A percentile compares a stretch with the other conserved stretches of the same genome.
These are phyloP conservation scores for Scleroderma citrinum DNA, from an alignment of 768 basidiomycete species.

Conservation along the genomic window DNA sequence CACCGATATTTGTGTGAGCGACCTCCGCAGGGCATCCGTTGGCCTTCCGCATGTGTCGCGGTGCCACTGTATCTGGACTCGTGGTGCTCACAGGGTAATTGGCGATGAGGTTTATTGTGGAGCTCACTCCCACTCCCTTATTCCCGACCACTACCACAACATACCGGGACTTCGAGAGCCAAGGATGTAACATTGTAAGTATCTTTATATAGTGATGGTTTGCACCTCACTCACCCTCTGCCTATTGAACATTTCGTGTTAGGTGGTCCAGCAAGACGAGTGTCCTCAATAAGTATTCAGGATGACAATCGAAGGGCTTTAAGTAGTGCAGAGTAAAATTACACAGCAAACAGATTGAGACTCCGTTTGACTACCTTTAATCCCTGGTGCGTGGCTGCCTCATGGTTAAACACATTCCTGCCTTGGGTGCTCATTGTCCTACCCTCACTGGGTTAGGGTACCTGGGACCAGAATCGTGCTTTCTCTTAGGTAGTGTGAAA, in stretches of 20 bases:
- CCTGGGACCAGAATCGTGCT: too few relatives aligned
- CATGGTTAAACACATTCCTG: too few relatives aligned
- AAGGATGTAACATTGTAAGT: not conserved
- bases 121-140: conserved; percentile 25
- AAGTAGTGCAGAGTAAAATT: not conserved
- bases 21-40: not conserved
- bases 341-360: too few relatives aligned
- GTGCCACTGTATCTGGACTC: conserved; percentile 12
- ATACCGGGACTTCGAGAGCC: conserved; percentile 7
- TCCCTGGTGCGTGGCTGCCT: too few relatives aligned
- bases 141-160: conserved; percentile 25
- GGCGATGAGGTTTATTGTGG: conserved; percentile 22
- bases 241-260: not conserved
- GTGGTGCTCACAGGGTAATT: conserved; percentile 13
- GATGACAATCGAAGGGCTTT: too few relatives aligned
- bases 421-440: too few relatives aligned
- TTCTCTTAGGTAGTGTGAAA: too few relatives aligned
- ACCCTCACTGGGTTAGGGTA: too few relatives aligned
- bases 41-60: not conserved
- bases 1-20: not conserved
- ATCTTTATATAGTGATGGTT: not conserved
- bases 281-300: too few relatives aligned
- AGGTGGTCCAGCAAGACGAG: not conserved
- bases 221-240: not conserved
- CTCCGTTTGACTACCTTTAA: too few relatives aligned